Evolutionary conservation across 768 basidiomycete genomes (phyloP).

Genomic region (Panaeolus cyanescens): DNA sequence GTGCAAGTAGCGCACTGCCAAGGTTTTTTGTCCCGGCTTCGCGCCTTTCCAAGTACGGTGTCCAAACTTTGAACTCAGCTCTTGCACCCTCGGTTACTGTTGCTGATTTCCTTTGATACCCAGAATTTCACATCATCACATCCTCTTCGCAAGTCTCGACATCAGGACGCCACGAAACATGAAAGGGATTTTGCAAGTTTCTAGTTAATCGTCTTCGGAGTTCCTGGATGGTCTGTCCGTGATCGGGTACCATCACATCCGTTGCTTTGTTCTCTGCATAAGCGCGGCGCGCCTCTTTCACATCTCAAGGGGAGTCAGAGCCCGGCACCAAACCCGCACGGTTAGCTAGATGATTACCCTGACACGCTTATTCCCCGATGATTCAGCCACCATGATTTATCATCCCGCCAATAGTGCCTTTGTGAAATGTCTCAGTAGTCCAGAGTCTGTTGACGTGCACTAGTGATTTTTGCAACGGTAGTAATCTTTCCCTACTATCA

Average conservation of each 20-base stretch:
- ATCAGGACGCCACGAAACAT: background rate
- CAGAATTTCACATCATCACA: background rate
- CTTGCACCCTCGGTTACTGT: background rate
- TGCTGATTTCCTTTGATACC: background rate
- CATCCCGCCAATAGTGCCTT: background rate
- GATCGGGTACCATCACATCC: background rate
- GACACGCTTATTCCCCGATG: background rate
- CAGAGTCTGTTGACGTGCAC: background rate
- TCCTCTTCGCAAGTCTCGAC: background rate
- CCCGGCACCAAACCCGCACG: background rate
- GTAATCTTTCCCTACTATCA: background rate
- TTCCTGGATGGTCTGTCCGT: background rate
- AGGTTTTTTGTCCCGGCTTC: background rate
- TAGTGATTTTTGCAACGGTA: background rate
- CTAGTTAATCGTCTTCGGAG: background rate
- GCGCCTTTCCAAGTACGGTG: background rate
- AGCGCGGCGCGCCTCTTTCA: background rate
- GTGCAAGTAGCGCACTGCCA: background rate
- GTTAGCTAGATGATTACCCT: background rate
- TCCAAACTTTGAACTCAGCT: background rate
- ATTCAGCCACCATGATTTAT: background rate
- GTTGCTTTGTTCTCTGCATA: background rate
- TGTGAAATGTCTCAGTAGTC: background rate
- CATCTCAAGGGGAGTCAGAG: background rate
- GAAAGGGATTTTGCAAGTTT: background rate